Percentiles rank a stretch among this genome's conserved stretches.
Conservation (phyloP, 495 filamentous ascomycete species). For the Hyaloscypha variabilis region DNA sequence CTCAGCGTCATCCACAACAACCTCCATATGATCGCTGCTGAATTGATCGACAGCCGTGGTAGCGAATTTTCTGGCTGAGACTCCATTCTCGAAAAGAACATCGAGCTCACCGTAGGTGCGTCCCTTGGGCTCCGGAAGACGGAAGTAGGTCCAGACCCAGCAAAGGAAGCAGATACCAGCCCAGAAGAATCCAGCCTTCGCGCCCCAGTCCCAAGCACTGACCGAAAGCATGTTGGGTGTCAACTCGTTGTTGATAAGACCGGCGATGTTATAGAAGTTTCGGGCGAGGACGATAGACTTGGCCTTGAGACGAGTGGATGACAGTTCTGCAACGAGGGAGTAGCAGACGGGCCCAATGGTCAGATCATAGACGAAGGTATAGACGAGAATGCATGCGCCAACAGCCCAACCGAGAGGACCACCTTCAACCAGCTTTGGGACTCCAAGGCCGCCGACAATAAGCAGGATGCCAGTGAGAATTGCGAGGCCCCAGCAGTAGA, state of each 20-base stretch:
- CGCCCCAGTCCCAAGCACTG: slow-evolving; percentile 56
- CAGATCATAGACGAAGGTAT: slow-evolving; percentile 57
- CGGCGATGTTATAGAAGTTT: slow-evolving; percentile 55
- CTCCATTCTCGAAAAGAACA: slow-evolving; percentile 63
- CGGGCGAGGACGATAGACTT: slow-evolving; percentile 60
- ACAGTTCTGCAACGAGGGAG: slow-evolving; percentile 61
- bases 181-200: slow-evolving; percentile 58
- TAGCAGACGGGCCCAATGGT: slow-evolving; percentile 63
- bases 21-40: slow-evolving; percentile 16
- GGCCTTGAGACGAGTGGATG: slow-evolving; percentile 55
- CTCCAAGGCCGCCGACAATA: slow-evolving; percentile 21
- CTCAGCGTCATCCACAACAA: not conserved
- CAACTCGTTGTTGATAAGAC: slow-evolving; percentile 48
- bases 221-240: slow-evolving; percentile 52
- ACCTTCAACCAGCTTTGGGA: slow-evolving; percentile 11
- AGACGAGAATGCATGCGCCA: slow-evolving; percentile 55
- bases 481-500: slow-evolving; percentile 24
- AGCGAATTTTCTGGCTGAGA: slow-evolving; percentile 69
- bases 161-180: slow-evolving; percentile 52
- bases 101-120: slow-evolving; percentile 75
- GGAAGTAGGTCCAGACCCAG: slow-evolving; percentile 51
- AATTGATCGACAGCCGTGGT: slow-evolving; percentile 49
- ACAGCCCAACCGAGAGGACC: slow-evolving; percentile 46
- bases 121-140: slow-evolving; percentile 70
- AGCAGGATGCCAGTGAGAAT: slow-evolving; percentile 25